Conservation (phyloP, 305 asterid species). For the Fraxinus nigra region DNA sequence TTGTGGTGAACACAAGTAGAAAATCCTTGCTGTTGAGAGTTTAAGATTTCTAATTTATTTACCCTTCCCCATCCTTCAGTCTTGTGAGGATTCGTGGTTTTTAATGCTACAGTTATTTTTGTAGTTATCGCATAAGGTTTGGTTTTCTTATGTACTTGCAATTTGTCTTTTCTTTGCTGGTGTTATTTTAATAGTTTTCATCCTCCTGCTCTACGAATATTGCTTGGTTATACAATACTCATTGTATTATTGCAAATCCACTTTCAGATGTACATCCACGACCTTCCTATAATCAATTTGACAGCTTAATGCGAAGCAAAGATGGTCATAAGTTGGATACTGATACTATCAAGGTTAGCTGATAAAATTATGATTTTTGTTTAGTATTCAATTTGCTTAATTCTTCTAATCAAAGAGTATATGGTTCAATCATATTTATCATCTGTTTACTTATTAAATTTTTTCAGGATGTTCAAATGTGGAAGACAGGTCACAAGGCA, state of each 20-base stretch:
- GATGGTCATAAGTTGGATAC: conserved; percentile 27
- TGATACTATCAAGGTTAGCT: conserved; percentile 46
- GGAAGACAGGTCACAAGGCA: conserved; percentile 23
- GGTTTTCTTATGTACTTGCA: background rate
- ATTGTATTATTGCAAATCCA: conserved; percentile 6
- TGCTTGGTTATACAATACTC: background rate
- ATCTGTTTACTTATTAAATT: background rate
- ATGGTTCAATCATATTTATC: background rate
- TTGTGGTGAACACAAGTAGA: conserved; percentile 6
- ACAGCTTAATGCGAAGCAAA: conserved; percentile 23
- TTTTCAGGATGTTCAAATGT: conserved; percentile 31
- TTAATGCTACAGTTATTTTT: background rate
- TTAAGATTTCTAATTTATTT: background rate
- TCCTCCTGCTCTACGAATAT: background rate
- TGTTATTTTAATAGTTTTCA: background rate
- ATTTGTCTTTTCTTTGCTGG: too few species aligned
- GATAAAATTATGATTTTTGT: background rate
- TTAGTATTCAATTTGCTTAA: background rate
- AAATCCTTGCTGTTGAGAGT: background rate
- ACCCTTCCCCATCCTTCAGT: background rate
- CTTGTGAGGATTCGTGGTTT: background rate
- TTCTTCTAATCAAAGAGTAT: background rate
- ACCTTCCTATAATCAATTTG: background rate
- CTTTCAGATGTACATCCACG: conserved; percentile 37
- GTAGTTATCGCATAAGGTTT: background rate